Conservation (phyloP, 345 rosid genomes). For the Salix caprea region DNA sequence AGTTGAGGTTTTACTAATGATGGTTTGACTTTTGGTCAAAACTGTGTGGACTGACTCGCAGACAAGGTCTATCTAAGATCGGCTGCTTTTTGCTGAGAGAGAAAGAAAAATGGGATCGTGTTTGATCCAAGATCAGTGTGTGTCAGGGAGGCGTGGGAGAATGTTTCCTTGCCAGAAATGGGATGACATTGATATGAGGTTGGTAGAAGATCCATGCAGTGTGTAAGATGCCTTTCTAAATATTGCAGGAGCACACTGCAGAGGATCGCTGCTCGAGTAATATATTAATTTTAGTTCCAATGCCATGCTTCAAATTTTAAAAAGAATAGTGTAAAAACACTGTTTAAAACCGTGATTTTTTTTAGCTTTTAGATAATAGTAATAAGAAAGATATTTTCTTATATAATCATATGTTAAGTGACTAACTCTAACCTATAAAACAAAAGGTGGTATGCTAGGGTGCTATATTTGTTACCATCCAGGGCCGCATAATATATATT, state of each 20-base stretch:
- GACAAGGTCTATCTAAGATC: conserved; percentile 26
- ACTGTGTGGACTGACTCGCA: conserved; percentile 17
- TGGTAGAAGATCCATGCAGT: background rate
- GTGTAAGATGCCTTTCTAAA: background rate
- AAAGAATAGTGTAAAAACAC: too few relatives aligned
- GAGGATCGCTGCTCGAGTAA: too few relatives aligned
- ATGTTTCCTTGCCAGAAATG: conserved; percentile 20
- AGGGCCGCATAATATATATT: too few relatives aligned
- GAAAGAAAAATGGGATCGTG: conserved; percentile 3
- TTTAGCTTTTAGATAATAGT: too few relatives aligned
- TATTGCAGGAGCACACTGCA: background rate
- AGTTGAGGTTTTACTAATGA: background rate
- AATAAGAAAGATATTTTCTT: too few relatives aligned
- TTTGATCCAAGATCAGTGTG: conserved; percentile 34
- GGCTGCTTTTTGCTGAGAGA: conserved; percentile 12
- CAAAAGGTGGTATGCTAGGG: too few relatives aligned
- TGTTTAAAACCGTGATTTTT: too few relatives aligned
- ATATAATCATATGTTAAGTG: too few relatives aligned
- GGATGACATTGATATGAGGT: background rate
- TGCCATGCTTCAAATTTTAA: too few relatives aligned
- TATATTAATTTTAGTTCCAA: too few relatives aligned
- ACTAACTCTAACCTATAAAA: too few relatives aligned
- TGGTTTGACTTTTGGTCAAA: conserved; percentile 43
- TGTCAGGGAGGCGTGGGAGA: conserved; percentile 42
- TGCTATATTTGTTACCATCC: too few relatives aligned